A percentile compares a stretch with the other conserved stretches of the same genome.
Evolutionary conservation across 2,329 filamentous ascomycete genomes (phyloP).

Genomic region (Gnomoniopsis sp.): DNA sequence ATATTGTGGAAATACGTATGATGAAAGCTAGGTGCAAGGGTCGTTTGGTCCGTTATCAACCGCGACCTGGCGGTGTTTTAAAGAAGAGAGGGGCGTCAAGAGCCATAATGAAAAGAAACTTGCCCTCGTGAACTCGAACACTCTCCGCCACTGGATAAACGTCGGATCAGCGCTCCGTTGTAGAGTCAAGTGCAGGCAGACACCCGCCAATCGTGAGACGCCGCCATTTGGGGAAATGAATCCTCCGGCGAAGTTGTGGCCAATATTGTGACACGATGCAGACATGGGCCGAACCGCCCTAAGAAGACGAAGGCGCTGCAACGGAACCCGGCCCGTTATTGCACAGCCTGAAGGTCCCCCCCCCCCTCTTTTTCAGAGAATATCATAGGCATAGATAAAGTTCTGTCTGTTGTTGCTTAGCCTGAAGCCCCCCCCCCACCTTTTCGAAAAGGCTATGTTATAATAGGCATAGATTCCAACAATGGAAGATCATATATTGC

Average conservation of each 20-base stretch:
- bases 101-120: not conserved
- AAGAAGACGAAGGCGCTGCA: not conserved
- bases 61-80: not conserved
- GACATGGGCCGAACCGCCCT: conserved; percentile 3
- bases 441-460: too few species aligned
- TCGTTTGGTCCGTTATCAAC: not conserved
- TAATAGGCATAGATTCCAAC: too few species aligned
- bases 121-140: not conserved
- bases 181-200: not conserved
- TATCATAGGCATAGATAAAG: too few species aligned
- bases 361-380: too few species aligned
- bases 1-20: not conserved
- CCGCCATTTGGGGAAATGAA: conserved; percentile 15
- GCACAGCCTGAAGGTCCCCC: too few species aligned
- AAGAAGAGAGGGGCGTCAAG: not conserved
- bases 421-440: too few species aligned
- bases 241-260: conserved; percentile 8
- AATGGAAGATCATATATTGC: too few species aligned
- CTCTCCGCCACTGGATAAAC: not conserved
- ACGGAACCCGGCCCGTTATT: conserved; percentile 10
- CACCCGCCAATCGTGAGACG: not conserved
- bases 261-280: not conserved
- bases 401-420: too few species aligned
- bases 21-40: not conserved
- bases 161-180: not conserved